These are phyloP conservation scores for Solanum clarkiae DNA, from an alignment of 257 asterid species.

Conservation along the genomic window DNA sequence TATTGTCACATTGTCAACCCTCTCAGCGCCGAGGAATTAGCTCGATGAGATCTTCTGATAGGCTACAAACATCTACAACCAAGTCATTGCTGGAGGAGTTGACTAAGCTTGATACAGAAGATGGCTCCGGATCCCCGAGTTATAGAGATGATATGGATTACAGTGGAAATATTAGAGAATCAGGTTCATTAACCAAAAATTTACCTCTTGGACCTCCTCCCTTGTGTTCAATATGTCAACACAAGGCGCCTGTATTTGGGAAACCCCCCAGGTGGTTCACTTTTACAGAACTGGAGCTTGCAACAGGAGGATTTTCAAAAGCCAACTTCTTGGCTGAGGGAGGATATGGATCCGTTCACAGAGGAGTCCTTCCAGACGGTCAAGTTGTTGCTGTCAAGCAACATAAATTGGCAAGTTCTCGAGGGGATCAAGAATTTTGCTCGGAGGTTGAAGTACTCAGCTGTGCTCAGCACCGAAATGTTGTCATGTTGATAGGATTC, in stretches of 20 bases:
- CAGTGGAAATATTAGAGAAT: slow-evolving; percentile 28
- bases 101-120: slow-evolving; percentile 48
- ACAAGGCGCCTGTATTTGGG: slow-evolving; percentile 83
- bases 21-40: slow-evolving; percentile 25
- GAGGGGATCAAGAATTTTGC: slow-evolving; percentile 97
- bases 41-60: slow-evolving; percentile 26
- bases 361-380: slow-evolving; percentile 86
- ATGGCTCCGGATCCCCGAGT: slow-evolving; percentile 46
- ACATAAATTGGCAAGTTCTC: slow-evolving; percentile 91
- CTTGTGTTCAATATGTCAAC: slow-evolving; percentile 88
- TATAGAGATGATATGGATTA: slow-evolving; percentile 20
- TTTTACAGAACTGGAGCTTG: slow-evolving; percentile 70
- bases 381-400: slow-evolving; percentile 90
- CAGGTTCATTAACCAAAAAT: slow-evolving; percentile 34
- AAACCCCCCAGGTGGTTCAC: slow-evolving; percentile 95
- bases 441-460: slow-evolving; percentile 93
- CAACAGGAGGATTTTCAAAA: slow-evolving; percentile 79
- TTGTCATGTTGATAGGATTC: slow-evolving; percentile 87
- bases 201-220: slow-evolving; percentile 83
- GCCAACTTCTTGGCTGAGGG: slow-evolving; percentile 91
- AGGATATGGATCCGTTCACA: slow-evolving; percentile 86
- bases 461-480: slow-evolving; percentile 98
- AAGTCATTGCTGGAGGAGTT: slow-evolving; percentile 51
- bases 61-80: slow-evolving; percentile 22
- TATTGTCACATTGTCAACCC: slow-evolving; percentile 31